Evolutionary conservation across 768 basidiomycete genomes (phyloP).

Genomic region (Erythrobasidium yunnanense): DNA sequence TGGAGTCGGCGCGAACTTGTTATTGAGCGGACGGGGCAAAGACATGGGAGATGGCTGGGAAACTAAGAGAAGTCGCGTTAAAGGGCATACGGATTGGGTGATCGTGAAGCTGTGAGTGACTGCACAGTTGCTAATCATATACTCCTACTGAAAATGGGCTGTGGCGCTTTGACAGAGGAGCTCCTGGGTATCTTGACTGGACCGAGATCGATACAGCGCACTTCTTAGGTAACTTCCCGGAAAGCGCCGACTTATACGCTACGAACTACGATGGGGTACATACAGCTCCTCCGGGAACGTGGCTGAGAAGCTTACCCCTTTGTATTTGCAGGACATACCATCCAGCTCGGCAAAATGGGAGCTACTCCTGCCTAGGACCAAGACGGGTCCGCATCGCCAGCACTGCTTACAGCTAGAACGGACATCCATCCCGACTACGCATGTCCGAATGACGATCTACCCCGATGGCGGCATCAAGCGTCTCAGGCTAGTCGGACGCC

Average conservation of each 20-base stretch:
- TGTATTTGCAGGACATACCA: constrained; percentile 37
- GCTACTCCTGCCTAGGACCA: constrained; percentile 59
- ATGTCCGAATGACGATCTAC: constrained; percentile 76
- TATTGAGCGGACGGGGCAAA: constrained; percentile 73
- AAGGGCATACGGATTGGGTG: constrained; percentile 81
- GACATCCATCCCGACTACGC: constrained; percentile 56
- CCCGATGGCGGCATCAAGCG: constrained; percentile 95
- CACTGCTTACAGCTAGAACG: constrained; percentile 78
- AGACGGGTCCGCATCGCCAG: constrained; percentile 76
- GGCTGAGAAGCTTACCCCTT: background rate
- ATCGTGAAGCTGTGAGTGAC: constrained; percentile 74
- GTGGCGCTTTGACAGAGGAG: constrained; percentile 50
- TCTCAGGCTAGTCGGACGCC: constrained; percentile 65
- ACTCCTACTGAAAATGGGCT: background rate
- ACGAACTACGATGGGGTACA: constrained; percentile 43
- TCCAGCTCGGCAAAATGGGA: constrained; percentile 55
- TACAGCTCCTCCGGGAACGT: background rate
- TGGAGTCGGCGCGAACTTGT: constrained; percentile 77
- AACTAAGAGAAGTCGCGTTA: constrained; percentile 69
- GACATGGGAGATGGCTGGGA: constrained; percentile 97
- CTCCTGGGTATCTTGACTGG: constrained; percentile 57
- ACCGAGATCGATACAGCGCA: constrained; percentile 86
- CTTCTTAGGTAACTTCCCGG: constrained; percentile 93
- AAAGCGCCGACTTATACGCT: constrained; percentile 70
- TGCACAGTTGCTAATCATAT: background rate